Evolutionary conservation across 345 rosid genomes (phyloP).

Genomic region (Tarenaya hassleriana): DNA sequence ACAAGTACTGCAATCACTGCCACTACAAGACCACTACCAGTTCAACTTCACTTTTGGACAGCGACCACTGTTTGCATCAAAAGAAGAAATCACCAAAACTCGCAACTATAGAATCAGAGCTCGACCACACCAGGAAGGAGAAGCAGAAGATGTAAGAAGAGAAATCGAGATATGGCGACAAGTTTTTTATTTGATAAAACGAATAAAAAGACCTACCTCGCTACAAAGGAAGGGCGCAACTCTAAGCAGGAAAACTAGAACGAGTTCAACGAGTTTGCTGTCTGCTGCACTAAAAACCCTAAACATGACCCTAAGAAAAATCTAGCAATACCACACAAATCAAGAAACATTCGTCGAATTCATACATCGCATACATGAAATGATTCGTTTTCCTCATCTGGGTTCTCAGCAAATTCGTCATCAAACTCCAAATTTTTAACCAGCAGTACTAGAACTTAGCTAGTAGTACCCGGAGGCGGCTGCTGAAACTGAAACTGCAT

Average conservation of each 20-base stretch:
- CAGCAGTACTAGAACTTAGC: conserved; percentile 6
- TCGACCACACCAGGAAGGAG: neutral
- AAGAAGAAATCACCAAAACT: conserved; percentile 25
- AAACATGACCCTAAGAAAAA: too few relatives aligned
- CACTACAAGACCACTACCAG: too few relatives aligned
- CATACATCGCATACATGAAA: too few relatives aligned
- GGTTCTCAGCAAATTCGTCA: too few relatives aligned
- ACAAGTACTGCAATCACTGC: too few relatives aligned
- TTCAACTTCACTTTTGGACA: too few relatives aligned
- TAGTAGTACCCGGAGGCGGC: neutral
- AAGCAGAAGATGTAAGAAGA: too few relatives aligned
- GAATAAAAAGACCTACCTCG: conserved; percentile 24
- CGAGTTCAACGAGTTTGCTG: neutral
- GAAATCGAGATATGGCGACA: conserved; percentile 11
- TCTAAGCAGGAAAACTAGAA: conserved; percentile 1
- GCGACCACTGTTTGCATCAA: conserved; percentile 34
- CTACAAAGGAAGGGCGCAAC: neutral
- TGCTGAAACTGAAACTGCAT: too few relatives aligned
- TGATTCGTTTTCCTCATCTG: too few relatives aligned
- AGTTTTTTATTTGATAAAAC: neutral
- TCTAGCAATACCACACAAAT: too few relatives aligned
- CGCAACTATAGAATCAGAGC: neutral
- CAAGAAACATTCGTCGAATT: too few relatives aligned
- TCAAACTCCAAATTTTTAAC: neutral
- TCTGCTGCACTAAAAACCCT: too few relatives aligned